Base-by-base conservation (phyloP, 495 filamentous ascomycete genomes). In the Rostrohypoxylon terebratum region DNA sequence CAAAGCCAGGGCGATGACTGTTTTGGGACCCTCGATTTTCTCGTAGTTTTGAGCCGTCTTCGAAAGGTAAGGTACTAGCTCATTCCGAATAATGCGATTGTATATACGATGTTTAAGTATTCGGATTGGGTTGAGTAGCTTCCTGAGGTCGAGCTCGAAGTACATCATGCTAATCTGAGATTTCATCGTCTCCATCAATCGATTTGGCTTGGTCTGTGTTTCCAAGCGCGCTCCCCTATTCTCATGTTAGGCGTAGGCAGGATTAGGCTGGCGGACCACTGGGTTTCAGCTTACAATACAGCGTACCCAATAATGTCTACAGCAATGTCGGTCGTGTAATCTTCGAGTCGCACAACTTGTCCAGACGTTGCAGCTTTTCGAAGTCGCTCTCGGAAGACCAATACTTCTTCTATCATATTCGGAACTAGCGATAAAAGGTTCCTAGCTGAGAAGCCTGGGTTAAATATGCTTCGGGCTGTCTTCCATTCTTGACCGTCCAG, bases 241-340 rank as follows among this genome's bases (percentile, higher is more conserved):
- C 4, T 9, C 33, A 4, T 51, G 34, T 62, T 48, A 63, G 63
- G 10, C 14, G 16, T 23, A 16, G 3, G 48, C 0, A 28, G 14
- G 38, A 4, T 71, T 28, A 31, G 57, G 63, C 10, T 47, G 20
- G 25, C 21, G 18, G 18, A 38, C 28, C 57, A 48, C 38, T 20
- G n/a, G 11, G 7, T 36, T 62, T 14, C 31, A 20, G 68, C 73
- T 72, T 79, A 83, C 75, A 85, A 63, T 7, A 79, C 75, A 28
- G 81, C 75, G 44, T 75, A 80, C 0, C 81, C 82, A 57, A 86
- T 83, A 33, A 85, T 74, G 63, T 86, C 85, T 23, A 85, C 71
- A 2, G 82, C 83, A 45, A 84, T 59, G 11, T 76, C 68, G 8
- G 71, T 75, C 2, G 79, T 77, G 23, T 71, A 62, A 1, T 76